Percentiles rank a stretch among this genome's conserved stretches.
Evolutionary conservation across 2,329 filamentous ascomycete genomes (phyloP).

Genomic region (Fusarium protoensiforme): DNA sequence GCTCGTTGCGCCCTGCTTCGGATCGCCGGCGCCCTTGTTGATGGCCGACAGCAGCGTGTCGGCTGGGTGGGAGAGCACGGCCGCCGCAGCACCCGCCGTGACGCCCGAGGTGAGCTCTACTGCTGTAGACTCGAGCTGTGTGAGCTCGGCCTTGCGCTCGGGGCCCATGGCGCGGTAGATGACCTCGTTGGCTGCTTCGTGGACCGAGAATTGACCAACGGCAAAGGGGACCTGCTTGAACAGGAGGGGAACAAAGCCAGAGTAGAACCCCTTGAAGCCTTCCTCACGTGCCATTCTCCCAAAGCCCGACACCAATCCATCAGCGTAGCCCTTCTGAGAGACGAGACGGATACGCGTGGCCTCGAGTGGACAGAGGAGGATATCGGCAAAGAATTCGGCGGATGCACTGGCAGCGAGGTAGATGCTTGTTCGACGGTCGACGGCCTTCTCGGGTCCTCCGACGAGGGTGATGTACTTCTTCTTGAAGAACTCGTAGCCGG

Average conservation of each 20-base stretch:
- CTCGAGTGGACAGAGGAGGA: constrained; percentile 90
- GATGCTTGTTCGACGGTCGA: constrained; percentile 62
- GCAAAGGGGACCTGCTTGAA: constrained; percentile 95
- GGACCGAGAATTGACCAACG: constrained; percentile 93
- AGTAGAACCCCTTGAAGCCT: constrained; percentile 86
- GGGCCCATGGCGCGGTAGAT: constrained; percentile 77
- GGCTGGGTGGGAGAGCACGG: constrained; percentile 88
- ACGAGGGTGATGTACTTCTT: constrained; percentile 81
- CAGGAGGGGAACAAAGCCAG: constrained; percentile 86
- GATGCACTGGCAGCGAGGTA: constrained; percentile 79
- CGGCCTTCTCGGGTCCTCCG: constrained; percentile 61
- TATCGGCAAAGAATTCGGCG: constrained; percentile 79
- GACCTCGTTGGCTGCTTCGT: constrained; percentile 85
- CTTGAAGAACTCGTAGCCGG: constrained; percentile 95
- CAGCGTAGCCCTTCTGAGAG: constrained; percentile 82
- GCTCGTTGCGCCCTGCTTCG: constrained; percentile 58
- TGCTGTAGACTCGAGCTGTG: constrained; percentile 77
- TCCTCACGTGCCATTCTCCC: constrained; percentile 79
- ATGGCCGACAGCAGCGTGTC: constrained; percentile 71
- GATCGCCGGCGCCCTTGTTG: constrained; percentile 65
- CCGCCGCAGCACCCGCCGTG: constrained; percentile 88
- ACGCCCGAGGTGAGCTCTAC: constrained; percentile 90
- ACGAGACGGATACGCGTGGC: constrained; percentile 83
- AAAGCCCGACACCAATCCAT: constrained; percentile 77
- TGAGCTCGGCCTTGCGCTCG: constrained; percentile 73